Conservation (phyloP, 2,329 filamentous ascomycete genomes). For the Teratosphaeria nubilosa region DNA sequence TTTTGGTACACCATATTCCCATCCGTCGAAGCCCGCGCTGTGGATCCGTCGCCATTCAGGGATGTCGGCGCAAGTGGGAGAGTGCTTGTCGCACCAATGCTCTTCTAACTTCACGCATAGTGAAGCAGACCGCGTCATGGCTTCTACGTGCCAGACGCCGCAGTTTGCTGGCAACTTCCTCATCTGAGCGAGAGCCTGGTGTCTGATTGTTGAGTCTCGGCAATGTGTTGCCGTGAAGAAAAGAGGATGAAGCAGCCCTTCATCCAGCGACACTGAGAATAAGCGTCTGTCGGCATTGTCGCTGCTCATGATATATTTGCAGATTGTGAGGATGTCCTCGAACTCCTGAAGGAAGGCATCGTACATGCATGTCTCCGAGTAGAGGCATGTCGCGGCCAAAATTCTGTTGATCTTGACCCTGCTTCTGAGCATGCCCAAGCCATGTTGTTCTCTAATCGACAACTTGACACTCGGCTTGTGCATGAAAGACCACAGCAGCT, state of each 20-base stretch:
- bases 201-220: constrained; percentile 18
- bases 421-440: constrained; percentile 19
- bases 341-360: constrained; percentile 19
- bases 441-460: constrained; percentile 20
- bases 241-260: constrained; percentile 21
- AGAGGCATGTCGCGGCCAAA: constrained; percentile 16
- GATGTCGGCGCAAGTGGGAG: constrained; percentile 17
- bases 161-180: constrained; percentile 13
- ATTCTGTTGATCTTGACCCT: constrained; percentile 22
- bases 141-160: constrained; percentile 21
- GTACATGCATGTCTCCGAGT: constrained; percentile 16
- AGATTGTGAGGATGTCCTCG: constrained; percentile 22
- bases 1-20: constrained; percentile 8
- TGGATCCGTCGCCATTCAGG: constrained; percentile 23
- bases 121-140: constrained; percentile 15
- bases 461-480: constrained; percentile 18
- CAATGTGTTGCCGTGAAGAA: constrained; percentile 21
- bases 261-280: constrained; percentile 21
- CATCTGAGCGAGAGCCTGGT: constrained; percentile 16
- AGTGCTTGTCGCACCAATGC: constrained; percentile 7
- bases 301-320: constrained; percentile 18
- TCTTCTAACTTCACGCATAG: constrained; percentile 18
- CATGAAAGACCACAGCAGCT: constrained; percentile 20
- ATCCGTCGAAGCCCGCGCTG: constrained; percentile 15
- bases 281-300: constrained; percentile 18